A percentile compares a stretch with the other conserved stretches of the same genome.
phyloP scores from a whole-genome alignment of 352 stramenopile genomes.

The Phytophthora fragariaefolia region DNA sequence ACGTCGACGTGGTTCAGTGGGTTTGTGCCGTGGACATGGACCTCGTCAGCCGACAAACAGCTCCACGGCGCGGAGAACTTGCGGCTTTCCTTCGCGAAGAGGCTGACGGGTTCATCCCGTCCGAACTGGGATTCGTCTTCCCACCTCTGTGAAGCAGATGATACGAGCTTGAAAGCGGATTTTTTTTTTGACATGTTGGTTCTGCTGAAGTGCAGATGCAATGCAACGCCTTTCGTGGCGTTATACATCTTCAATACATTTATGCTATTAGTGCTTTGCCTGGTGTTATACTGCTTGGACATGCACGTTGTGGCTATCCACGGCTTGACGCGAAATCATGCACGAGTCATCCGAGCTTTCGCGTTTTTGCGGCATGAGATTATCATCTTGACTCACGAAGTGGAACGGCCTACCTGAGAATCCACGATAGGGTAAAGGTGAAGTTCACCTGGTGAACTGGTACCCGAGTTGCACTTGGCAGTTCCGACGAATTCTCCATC shows the following conservation, averaged over 20 bases:
- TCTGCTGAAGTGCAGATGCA: slow-evolving; percentile 29
- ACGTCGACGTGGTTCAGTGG: slow-evolving; percentile 50
- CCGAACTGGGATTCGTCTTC: slow-evolving; percentile 37
- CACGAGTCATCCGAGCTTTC: too few relatives aligned
- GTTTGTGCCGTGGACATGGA: slow-evolving; percentile 33
- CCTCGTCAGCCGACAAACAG: slow-evolving; percentile 30
- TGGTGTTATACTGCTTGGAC: too few relatives aligned
- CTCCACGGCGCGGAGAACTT: slow-evolving; percentile 30
- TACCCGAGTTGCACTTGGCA: too few relatives aligned
- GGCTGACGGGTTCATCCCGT: slow-evolving; percentile 37
- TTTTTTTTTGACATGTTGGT: slow-evolving; percentile 13
- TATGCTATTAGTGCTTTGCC: not conserved
- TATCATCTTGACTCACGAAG: not conserved
- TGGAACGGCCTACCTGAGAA: too few relatives aligned
- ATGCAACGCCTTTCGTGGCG: slow-evolving; percentile 21
- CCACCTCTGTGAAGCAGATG: slow-evolving; percentile 27
- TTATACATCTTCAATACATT: slow-evolving; percentile 30
- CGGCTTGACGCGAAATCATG: too few relatives aligned
- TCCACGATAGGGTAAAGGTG: too few relatives aligned
- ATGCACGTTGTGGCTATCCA: too few relatives aligned
- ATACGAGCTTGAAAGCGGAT: not conserved
- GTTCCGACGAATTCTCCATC: slow-evolving; percentile 1
- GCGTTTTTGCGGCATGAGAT: too few relatives aligned
- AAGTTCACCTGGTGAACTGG: too few relatives aligned
- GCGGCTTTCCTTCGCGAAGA: slow-evolving; percentile 39